Evolutionary conservation across 305 asterid genomes (phyloP).

Genomic region (Fraxinus nigra): DNA sequence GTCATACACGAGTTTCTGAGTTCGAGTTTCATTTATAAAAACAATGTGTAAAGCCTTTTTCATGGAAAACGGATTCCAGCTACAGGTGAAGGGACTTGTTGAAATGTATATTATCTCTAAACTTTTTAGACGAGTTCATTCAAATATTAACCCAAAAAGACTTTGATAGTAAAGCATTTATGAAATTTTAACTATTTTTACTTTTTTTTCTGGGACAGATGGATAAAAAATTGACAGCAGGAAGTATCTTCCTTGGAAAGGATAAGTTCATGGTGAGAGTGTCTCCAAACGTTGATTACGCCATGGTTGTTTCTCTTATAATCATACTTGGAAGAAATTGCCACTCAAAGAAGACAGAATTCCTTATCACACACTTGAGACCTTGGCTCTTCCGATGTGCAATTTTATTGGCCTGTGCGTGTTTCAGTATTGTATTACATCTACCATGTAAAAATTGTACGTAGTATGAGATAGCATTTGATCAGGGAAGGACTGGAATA

Average conservation of each 20-base stretch:
- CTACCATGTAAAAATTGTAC: background rate
- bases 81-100: no score
- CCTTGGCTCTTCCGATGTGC: background rate
- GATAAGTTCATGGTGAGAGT: slow-evolving; percentile 28
- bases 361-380: background rate
- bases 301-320: slow-evolving; percentile 39
- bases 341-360: background rate
- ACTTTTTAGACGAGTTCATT: no score
- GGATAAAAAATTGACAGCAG: slow-evolving; percentile 16
- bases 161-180: background rate
- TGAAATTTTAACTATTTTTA: background rate
- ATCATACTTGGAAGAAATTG: slow-evolving; percentile 39
- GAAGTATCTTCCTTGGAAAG: slow-evolving; percentile 24
- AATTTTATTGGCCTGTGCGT: background rate
- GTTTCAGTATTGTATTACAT: background rate
- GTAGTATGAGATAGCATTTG: no score
- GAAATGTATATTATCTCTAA: no score
- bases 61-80: no score
- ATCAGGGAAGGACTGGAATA: no score
- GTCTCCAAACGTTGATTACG: slow-evolving; percentile 37
- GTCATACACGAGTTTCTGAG: no score
- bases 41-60: no score
- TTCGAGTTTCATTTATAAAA: no score
- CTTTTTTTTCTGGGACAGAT: background rate
- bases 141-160: no score